Evolutionary conservation across 176 grass and related monocot species (phyloP).

Genomic region (Ensete ventricosum): DNA sequence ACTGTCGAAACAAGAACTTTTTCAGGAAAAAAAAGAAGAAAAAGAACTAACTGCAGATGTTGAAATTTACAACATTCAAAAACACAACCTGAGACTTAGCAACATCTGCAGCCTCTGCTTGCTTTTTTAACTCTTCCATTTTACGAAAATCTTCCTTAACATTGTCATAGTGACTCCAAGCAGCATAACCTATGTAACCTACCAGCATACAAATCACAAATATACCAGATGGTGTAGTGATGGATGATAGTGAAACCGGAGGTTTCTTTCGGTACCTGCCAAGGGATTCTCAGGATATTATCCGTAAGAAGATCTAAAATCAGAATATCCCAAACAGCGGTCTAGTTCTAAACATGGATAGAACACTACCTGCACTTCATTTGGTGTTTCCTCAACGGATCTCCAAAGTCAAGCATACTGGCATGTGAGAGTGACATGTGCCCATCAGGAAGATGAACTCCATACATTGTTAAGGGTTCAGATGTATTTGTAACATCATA

Average conservation of each 20-base stretch:
- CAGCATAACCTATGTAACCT: constrained; percentile 81
- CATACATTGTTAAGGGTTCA: constrained; percentile 87
- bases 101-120: constrained; percentile 86
- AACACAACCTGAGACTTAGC: constrained; percentile 93
- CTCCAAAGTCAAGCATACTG: constrained; percentile 82
- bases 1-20: constrained; percentile 39
- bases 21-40: constrained; percentile 18
- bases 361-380: constrained; percentile 87
- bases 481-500: constrained; percentile 83
- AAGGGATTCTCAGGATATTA: constrained; percentile 14
- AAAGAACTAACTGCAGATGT: background rate
- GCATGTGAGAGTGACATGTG: constrained; percentile 43
- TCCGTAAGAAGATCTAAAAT: constrained; percentile 4
- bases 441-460: constrained; percentile 61
- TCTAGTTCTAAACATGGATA: constrained; percentile 6
- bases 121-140: constrained; percentile 82
- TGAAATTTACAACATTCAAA: constrained; percentile 3
- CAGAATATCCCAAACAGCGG: constrained; percentile 7
- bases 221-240: constrained; percentile 55
- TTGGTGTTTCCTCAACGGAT: constrained; percentile 82
- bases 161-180: constrained; percentile 82
- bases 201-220: constrained; percentile 68
- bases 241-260: constrained; percentile 50
- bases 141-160: constrained; percentile 90
- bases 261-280: constrained; percentile 79